Percentiles rank a stretch among this genome's conserved stretches.
phyloP scores from a whole-genome alignment of 2,329 filamentous ascomycete species.

The Colletotrichum gigasporum region DNA sequence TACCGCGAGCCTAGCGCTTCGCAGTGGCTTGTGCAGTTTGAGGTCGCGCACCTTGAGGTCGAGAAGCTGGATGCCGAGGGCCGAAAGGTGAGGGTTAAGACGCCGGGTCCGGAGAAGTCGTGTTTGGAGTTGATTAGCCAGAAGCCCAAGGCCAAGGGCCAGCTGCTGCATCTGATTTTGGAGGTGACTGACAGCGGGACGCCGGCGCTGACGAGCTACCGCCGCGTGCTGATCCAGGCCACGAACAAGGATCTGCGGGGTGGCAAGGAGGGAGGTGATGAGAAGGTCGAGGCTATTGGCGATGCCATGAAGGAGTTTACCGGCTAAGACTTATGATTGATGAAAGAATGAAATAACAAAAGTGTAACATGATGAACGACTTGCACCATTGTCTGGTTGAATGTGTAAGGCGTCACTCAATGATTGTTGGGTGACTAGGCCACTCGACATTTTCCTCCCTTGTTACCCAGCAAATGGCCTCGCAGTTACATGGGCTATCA shows the following conservation, averaged over 20 bases:
- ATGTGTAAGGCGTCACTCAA: too few relatives aligned
- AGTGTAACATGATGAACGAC: too few relatives aligned
- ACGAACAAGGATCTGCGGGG: slow-evolving; percentile 39
- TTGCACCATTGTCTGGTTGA: too few relatives aligned
- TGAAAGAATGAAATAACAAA: neutral
- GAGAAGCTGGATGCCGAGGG: slow-evolving; percentile 35
- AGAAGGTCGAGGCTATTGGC: neutral
- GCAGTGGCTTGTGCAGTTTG: slow-evolving; percentile 51
- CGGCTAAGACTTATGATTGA: neutral
- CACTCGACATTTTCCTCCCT: too few relatives aligned
- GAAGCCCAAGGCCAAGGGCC: slow-evolving; percentile 39
- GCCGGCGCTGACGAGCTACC: slow-evolving; percentile 56
- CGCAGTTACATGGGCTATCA: too few relatives aligned
- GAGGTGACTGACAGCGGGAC: slow-evolving; percentile 56
- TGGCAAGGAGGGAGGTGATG: neutral
- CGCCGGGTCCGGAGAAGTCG: slow-evolving; percentile 45
- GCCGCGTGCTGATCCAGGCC: slow-evolving; percentile 50
- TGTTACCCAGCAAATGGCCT: too few relatives aligned
- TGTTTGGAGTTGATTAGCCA: slow-evolving; percentile 33
- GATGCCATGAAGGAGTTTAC: slow-evolving; percentile 26
- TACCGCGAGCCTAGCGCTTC: slow-evolving; percentile 49
- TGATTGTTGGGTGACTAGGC: too few relatives aligned
- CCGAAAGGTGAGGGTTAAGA: slow-evolving; percentile 20
- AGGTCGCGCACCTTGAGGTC: slow-evolving; percentile 49
- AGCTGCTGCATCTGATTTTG: slow-evolving; percentile 58